Evolutionary conservation across 352 stramenopile genomes (phyloP), one percentile per base, ranked within the genome.

Genomic region (Saprolegnia diclina): DNA sequence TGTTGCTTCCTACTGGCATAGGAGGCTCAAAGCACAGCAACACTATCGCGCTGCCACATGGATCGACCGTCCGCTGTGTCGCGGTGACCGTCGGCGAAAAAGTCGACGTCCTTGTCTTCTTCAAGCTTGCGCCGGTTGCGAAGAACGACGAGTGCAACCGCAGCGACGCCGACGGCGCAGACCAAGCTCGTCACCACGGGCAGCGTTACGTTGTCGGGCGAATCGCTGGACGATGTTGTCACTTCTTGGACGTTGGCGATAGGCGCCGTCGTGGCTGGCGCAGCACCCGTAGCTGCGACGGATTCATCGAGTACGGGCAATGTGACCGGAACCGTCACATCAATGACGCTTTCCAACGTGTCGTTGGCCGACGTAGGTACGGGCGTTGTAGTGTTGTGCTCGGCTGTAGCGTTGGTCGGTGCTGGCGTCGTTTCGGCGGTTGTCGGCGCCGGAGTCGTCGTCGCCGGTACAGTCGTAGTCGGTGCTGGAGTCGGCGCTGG

Each of bases 51-150:
- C 52, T 57, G 7, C 7, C 14, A 45, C 7, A 45, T n/a, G n/a
- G n/a, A n/a, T n/a, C n/a, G n/a, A n/a, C n/a, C 7, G 38, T 45
- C 38, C 7, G 38, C 38, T 45, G 38, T 16, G 38, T 57, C 16
- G 3, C 61, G 61, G n/a, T 56, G 22, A 45, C 42, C 40, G 29
- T 67, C 61, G 50, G 61, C 50, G 61, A 67, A 67, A 26, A 67
- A 59, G 50, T 67, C 61, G 38, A 42, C 14, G 7, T 67, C 14
- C 50, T 67, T 67, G 48, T 67, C 61, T 57, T 67, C 61, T 1
- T 56, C 35, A 18, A 67, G 6, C 29, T 6, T 46, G 61, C 61
- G 61, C 21, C 61, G 61, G 50, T 67, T 67, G 61, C 61, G 61
- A 29, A 67, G 62, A 7, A 45, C 61, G 32, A 67, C 48, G 21